Evolutionary conservation across 164 flowering plant genomes (phyloP), one percentile per base, ranked within the genome.

Genomic region (Berberis thunbergii): DNA sequence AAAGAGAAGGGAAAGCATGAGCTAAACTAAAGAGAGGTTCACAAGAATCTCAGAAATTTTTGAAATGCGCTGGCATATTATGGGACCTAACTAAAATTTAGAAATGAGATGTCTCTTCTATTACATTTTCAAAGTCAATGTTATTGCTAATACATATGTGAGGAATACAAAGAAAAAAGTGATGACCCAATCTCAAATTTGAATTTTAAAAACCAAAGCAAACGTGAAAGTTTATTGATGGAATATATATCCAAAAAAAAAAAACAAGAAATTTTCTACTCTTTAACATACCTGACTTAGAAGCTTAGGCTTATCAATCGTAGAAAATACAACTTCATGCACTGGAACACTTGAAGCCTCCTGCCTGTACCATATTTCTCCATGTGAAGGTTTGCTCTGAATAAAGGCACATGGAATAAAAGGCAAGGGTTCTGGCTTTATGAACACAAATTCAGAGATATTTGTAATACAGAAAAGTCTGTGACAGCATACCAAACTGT

Each of bases 221-320:
- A 26, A 26, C 26, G 26, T 26, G 26, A 26, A 26, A 26, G 26
- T 26, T 26, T 26, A 26, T 26, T 26, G 26, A 26, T 26, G 26
- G 26, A 26, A 52, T 52, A 26, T 3, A 26, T 8, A 57, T 10
- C 38, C 12, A 59, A 26, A 43, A 5, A 43, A n/a, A 12, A 44
- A 59, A n/a, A 41, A 10, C 43, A 2, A 49, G 64, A 49, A 2
- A 45, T 41, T 11, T 7, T 45, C 45, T 4, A 48, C 43, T 62
- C 52, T 60, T 38, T 58, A 44, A 55, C 48, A 44, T 77, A 86
- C 98, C 98, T 90, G 96, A 70, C 98, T 88, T 54, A 93, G 92
- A 77, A 93, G 96, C 79, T 93, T 93, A 57, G 98, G 98, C 76
- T 87, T 93, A 78, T 93, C 98, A 45, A 79, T 60, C 4, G 97